A percentile compares a stretch with the other conserved stretches of the same genome.
Evolutionary conservation across 1,284 basidiomycete genomes (phyloP).

Genomic region (Ganoderma meredithae): DNA sequence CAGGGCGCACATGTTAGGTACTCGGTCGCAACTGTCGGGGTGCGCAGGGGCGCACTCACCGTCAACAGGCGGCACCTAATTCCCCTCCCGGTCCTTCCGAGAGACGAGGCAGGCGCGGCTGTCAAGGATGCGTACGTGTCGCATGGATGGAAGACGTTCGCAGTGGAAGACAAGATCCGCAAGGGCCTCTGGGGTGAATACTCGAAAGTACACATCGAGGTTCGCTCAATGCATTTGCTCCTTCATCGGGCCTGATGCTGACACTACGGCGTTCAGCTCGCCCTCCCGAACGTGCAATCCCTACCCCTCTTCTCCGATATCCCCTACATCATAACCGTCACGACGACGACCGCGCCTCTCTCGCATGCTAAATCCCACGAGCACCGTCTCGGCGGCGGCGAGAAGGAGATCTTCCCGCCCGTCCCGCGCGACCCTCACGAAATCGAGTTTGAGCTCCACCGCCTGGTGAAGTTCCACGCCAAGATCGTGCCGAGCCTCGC

Average conservation of each 20-base stretch:
- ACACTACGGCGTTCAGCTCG: constrained; percentile 19
- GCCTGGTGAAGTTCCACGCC: constrained; percentile 2
- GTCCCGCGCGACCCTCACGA: constrained; percentile 6
- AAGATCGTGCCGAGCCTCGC: not conserved
- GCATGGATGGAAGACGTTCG: constrained; percentile 18
- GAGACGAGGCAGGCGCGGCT: constrained; percentile 23
- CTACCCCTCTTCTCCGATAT: constrained; percentile 20
- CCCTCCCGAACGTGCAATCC: constrained; percentile 21
- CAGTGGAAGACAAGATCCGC: constrained; percentile 27
- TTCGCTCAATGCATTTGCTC: constrained; percentile 2
- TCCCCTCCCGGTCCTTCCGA: constrained; percentile 33
- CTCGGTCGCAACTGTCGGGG: constrained; percentile 32
- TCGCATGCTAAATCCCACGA: constrained; percentile 15
- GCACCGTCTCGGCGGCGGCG: not conserved
- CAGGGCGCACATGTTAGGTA: constrained; percentile 25
- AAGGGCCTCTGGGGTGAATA: constrained; percentile 36
- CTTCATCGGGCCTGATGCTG: too few species aligned
- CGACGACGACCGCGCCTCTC: constrained; percentile 18
- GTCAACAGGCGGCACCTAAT: constrained; percentile 24
- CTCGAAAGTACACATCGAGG: constrained; percentile 28
- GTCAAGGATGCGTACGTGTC: constrained; percentile 1
- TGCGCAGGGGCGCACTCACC: constrained; percentile 26
- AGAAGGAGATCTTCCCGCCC: constrained; percentile 23
- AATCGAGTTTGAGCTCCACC: constrained; percentile 19
- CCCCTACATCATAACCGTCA: constrained; percentile 21